Evolutionary conservation across 2,329 filamentous ascomycete genomes (phyloP), one percentile per base, ranked within the genome.

Genomic region (Thelonectria discophora): DNA sequence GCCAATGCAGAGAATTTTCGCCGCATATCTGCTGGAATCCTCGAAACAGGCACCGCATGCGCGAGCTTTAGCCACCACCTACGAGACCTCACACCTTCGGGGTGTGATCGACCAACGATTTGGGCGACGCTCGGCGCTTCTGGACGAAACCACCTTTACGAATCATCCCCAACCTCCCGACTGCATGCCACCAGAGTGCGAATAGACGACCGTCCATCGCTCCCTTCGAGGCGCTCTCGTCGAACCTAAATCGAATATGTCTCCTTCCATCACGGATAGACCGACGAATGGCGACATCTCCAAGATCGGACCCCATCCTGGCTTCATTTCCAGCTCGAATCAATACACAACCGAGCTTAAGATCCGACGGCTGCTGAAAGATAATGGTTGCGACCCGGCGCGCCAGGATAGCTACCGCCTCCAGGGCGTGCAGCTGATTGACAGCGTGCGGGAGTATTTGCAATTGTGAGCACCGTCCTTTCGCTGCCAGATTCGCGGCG

Each of bases 381-480:
- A 86, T 18, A 88, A 89, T 64, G 88, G 88, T 40, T 87, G 90
- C 71, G 90, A 92, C 72, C 88, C 91, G 53, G 87, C 90, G 39
- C 88, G 91, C 59, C 94, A 98, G 75, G 92, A 94, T 72, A 87
- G 80, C 63, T 88, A 92, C 66, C 88, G 94, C 54, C 79, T 98
- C 46, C 92, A 95, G 72, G 95, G 94, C 17, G 90, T 97, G 10
- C 87, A 92, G 61, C 90, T 94, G 83, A 94, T 99, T 64, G 92
- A 97, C 73, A 91, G 88, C 63, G 90, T 97, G 43, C 86, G 94
- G 49, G 88, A 89, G 70, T 86, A 87, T 20, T 82, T 99, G 52
- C 90, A 92, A 69, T 79, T 99, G 90, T 95, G 51, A 46, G 66
- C 65, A 8, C 9, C 15, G 32, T 4, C 15, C 13, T 18, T 9